Evolutionary conservation across 139 green algal species (phyloP).

Genomic region (Asterochloris sp.): DNA sequence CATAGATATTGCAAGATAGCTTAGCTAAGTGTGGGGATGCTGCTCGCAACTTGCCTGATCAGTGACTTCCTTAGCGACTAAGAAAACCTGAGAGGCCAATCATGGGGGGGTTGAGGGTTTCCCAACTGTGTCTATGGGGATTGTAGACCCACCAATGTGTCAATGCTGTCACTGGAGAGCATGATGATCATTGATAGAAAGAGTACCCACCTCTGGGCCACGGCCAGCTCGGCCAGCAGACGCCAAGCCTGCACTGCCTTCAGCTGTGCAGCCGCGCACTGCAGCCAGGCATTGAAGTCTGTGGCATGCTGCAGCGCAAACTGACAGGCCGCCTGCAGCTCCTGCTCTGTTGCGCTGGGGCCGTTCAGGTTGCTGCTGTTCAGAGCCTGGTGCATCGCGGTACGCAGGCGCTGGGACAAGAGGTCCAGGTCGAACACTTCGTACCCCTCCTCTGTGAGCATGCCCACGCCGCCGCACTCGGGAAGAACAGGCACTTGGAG

Average conservation of each 20-base stretch:
- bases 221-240: constrained; percentile 43
- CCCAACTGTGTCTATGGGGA: no score
- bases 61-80: no score
- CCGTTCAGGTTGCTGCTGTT: constrained; percentile 13
- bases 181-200: no score
- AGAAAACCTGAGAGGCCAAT: no score
- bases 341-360: constrained; percentile 15
- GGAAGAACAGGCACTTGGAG: background rate
- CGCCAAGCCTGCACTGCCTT: constrained; percentile 52
- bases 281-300: constrained; percentile 53
- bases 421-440: no score
- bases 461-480: constrained; percentile 25
- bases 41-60: no score
- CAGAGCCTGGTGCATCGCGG: background rate
- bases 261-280: constrained; percentile 34
- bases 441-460: background rate
- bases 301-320: constrained; percentile 47
- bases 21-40: no score
- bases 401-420: background rate
- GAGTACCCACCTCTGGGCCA: constrained; percentile 40
- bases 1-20: no score
- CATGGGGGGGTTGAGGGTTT: no score
- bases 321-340: constrained; percentile 36
- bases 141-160: no score
- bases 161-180: no score